Conservation (phyloP, 1,284 basidiomycete genomes). For the Schizophyllum amplum region DNA sequence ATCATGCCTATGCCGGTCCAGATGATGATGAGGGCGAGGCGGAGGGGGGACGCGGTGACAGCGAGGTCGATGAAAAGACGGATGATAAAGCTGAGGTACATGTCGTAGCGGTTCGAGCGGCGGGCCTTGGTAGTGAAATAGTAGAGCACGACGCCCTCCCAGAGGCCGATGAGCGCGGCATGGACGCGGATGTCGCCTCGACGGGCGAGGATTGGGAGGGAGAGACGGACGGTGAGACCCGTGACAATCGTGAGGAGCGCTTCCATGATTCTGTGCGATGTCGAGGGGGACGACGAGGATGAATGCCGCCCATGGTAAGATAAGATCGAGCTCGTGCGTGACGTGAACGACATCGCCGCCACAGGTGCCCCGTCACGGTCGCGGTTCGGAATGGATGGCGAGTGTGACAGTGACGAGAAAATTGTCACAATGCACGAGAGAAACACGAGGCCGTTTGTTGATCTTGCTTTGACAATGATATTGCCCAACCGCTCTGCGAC, state of each 20-base stretch:
- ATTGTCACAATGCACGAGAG: not conserved
- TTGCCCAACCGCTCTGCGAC: too few relatives aligned
- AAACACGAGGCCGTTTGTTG: not conserved
- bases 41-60: constrained; percentile 48
- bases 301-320: not conserved
- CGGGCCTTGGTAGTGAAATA: constrained; percentile 59
- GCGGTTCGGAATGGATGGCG: not conserved
- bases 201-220: constrained; percentile 39
- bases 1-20: constrained; percentile 65
- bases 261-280: constrained; percentile 34
- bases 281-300: not conserved
- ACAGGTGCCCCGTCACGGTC: not conserved
- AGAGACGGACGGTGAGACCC: constrained; percentile 41
- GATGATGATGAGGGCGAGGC: constrained; percentile 49
- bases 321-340: not conserved
- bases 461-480: too few relatives aligned
- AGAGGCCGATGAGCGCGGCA: constrained; percentile 58
- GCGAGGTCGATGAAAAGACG: constrained; percentile 62
- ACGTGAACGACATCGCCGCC: not conserved
- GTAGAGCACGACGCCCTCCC: constrained; percentile 66
- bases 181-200: constrained; percentile 34
- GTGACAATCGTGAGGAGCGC: constrained; percentile 42
- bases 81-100: constrained; percentile 50
- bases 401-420: not conserved
- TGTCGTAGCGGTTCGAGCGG: constrained; percentile 41